Percentiles rank a stretch among this genome's conserved stretches.
Conservation (phyloP, 192 early-diverging fungal species). For the Allomyces javanicus region DNA sequence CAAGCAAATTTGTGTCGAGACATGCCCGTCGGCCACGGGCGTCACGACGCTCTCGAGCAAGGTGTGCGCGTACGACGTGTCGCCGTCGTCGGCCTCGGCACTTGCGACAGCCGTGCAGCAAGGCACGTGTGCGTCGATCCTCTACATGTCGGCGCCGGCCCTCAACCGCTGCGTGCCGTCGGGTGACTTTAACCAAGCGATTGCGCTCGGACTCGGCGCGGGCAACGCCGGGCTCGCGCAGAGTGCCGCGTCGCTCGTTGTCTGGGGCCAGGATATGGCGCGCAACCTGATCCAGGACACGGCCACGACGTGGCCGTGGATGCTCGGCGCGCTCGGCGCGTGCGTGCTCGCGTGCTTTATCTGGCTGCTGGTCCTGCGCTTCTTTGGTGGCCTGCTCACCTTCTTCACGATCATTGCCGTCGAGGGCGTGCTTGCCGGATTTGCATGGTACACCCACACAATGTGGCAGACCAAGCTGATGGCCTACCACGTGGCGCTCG, state of each 20-base stretch:
- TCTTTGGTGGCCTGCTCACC: constrained; percentile 11
- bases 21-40: neutral
- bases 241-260: too few species aligned
- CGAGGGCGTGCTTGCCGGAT: constrained; percentile 2
- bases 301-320: constrained; percentile 1
- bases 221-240: neutral
- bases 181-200: constrained; percentile 1
- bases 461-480: neutral
- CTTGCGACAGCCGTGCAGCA: neutral
- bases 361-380: constrained; percentile 19
- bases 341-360: constrained; percentile 16
- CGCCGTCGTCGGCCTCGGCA: neutral
- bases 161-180: constrained; percentile 11
- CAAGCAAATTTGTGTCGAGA: neutral
- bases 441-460: constrained; percentile 8
- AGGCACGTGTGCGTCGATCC: constrained; percentile 4
- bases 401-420: neutral
- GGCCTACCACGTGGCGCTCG: constrained; percentile 5
- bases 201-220: constrained; percentile 1
- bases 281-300: constrained; percentile 2
- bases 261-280: neutral
- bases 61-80: neutral
- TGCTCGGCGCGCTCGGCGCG: constrained; percentile 3
- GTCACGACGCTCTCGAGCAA: neutral
- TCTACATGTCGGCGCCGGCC: constrained; percentile 6